Conservation (phyloP, 805 yeast species). For the Candida alai region DNA sequence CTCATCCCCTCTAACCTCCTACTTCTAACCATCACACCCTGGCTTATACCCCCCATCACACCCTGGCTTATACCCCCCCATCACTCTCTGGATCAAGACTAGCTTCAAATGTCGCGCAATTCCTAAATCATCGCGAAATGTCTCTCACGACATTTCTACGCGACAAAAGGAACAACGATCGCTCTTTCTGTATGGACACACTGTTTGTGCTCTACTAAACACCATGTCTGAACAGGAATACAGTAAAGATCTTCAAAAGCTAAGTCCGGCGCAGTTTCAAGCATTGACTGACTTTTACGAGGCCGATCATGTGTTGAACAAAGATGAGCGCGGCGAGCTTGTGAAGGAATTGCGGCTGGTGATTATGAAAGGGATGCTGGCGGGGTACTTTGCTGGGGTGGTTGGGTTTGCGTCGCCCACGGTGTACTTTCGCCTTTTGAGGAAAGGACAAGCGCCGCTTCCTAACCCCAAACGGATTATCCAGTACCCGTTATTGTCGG, state of each 20-base stretch:
- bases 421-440: conserved; percentile 15
- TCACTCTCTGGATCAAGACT: no score
- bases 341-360: conserved; percentile 27
- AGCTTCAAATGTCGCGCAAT: no score
- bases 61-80: no score
- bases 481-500: conserved; percentile 31
- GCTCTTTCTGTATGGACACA: no score
- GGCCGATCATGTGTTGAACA: conserved; percentile 33
- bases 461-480: conserved; percentile 11
- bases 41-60: no score
- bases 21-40: no score
- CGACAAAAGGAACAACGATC: no score
- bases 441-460: conserved; percentile 4
- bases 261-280: conserved; percentile 32
- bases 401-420: conserved; percentile 31
- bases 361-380: conserved; percentile 20
- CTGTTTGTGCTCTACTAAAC: no score
- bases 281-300: conserved; percentile 38
- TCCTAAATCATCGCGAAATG: no score
- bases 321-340: conserved; percentile 27
- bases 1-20: no score
- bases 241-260: conserved; percentile 12
- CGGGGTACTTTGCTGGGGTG: conserved; percentile 25
- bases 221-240: not conserved
- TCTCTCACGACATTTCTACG: no score